phyloP scores from a whole-genome alignment of 306 rosid genomes.

The Sicyos edulis region DNA sequence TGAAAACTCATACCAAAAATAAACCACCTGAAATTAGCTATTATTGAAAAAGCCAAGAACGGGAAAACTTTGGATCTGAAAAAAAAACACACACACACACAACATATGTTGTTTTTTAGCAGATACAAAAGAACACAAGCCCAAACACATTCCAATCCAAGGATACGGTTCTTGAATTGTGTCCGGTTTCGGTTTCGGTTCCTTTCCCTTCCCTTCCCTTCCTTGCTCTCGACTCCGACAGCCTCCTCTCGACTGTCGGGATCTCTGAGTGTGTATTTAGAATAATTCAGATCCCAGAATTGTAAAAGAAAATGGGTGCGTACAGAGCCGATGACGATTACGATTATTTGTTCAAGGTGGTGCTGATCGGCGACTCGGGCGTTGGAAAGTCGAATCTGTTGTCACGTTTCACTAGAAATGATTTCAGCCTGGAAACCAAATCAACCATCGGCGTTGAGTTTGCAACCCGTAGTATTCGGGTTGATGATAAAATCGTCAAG shows the following conservation, averaged over 20 bases:
- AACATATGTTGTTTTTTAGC: not conserved
- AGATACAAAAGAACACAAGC: not conserved
- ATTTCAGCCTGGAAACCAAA: conserved; percentile 71
- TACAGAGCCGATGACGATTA: conserved; percentile 77
- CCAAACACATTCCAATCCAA: not conserved
- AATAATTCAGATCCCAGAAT: not conserved
- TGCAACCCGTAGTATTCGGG: conserved; percentile 75
- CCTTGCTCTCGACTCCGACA: conserved; percentile 3
- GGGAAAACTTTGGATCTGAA: not conserved
- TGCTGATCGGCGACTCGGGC: conserved; percentile 81
- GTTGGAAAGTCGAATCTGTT: conserved; percentile 75
- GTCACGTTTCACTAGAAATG: conserved; percentile 72
- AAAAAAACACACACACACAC: too few species aligned
- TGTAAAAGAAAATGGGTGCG: conserved; percentile 39
- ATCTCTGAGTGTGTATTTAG: not conserved
- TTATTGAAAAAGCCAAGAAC: not conserved
- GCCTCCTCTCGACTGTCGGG: conserved; percentile 18
- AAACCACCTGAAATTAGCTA: not conserved
- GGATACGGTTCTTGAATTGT: conserved; percentile 19
- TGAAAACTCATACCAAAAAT: conserved; percentile 1
- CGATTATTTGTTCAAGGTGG: conserved; percentile 74
- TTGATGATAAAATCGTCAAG: conserved; percentile 76
- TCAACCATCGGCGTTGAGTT: conserved; percentile 84
- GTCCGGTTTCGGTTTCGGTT: not conserved
- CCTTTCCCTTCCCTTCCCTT: not conserved